Conservation (phyloP, 1,284 basidiomycete species). For the Cryptococcus wingfieldii region DNA sequence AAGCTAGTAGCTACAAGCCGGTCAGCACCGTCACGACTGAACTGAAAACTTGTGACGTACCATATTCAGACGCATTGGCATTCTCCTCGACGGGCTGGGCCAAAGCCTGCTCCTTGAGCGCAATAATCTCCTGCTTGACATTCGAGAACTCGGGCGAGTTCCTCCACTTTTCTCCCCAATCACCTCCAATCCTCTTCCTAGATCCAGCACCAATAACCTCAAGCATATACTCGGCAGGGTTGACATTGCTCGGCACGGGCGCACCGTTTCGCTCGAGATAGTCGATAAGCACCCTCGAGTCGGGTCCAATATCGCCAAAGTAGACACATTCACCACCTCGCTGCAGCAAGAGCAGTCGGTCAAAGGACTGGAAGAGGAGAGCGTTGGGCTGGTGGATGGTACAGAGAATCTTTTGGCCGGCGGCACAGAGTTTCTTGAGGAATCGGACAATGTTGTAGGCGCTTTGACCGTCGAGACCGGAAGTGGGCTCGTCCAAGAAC, state of each 20-base stretch:
- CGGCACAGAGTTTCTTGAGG: constrained; percentile 56
- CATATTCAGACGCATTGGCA: constrained; percentile 25
- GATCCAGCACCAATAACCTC: constrained; percentile 71
- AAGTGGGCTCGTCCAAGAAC: constrained; percentile 57
- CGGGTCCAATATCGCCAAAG: constrained; percentile 55
- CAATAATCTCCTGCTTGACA: constrained; percentile 47
- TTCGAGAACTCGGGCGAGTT: constrained; percentile 50
- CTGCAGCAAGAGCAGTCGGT: constrained; percentile 54
- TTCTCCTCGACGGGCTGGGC: constrained; percentile 43
- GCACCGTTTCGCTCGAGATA: constrained; percentile 57
- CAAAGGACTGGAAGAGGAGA: constrained; percentile 56
- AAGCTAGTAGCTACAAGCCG: constrained; percentile 61
- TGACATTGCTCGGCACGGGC: constrained; percentile 52
- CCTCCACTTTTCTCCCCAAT: constrained; percentile 74
- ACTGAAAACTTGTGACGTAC: neutral
- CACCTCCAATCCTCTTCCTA: constrained; percentile 59
- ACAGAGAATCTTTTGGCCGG: constrained; percentile 59
- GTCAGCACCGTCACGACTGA: neutral
- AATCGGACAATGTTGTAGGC: constrained; percentile 56
- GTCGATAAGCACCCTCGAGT: constrained; percentile 53
- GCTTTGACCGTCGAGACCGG: constrained; percentile 57
- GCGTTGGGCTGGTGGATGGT: constrained; percentile 52
- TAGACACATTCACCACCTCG: constrained; percentile 47
- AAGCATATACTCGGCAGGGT: constrained; percentile 54
- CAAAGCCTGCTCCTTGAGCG: constrained; percentile 51